Evolutionary conservation across 2,329 filamentous ascomycete species (phyloP).

Genomic region (Fusarium musae): DNA sequence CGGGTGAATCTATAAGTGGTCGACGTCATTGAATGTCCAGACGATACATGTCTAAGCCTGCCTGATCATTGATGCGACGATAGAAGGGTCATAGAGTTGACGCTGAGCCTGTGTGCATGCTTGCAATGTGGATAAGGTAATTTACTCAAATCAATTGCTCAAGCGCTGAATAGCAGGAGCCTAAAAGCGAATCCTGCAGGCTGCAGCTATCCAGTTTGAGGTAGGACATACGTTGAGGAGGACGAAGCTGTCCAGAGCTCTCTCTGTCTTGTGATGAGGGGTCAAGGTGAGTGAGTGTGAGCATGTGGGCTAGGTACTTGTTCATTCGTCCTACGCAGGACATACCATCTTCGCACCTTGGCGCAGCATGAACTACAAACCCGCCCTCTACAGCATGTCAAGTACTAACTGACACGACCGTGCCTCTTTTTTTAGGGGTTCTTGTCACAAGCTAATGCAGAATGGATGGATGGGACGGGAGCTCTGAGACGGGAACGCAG

Average conservation of each 20-base stretch:
- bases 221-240: neutral
- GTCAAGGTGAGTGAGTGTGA: neutral
- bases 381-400: neutral
- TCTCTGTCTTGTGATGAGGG: neutral
- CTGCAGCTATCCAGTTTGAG: slow-evolving; percentile 14
- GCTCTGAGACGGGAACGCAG: slow-evolving; percentile 1
- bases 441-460: slow-evolving; percentile 21
- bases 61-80: slow-evolving; percentile 15
- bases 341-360: neutral
- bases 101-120: neutral
- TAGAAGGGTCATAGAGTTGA: slow-evolving; percentile 31
- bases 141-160: slow-evolving; percentile 8
- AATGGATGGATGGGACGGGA: slow-evolving; percentile 9
- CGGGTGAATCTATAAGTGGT: slow-evolving; percentile 28
- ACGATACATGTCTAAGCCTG: slow-evolving; percentile 26
- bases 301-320: slow-evolving; percentile 8
- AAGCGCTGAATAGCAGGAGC: slow-evolving; percentile 10
- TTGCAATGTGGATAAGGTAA: slow-evolving; percentile 16
- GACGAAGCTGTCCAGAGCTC: slow-evolving; percentile 11
- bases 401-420: neutral
- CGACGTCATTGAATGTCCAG: slow-evolving; percentile 38
- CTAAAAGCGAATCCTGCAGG: neutral
- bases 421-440: neutral
- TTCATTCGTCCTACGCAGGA: slow-evolving; percentile 12
- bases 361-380: neutral